These are phyloP conservation scores for Cokeromyces recurvatus DNA, from an alignment of 371 early-diverging fungal species.

Conservation along the genomic window DNA sequence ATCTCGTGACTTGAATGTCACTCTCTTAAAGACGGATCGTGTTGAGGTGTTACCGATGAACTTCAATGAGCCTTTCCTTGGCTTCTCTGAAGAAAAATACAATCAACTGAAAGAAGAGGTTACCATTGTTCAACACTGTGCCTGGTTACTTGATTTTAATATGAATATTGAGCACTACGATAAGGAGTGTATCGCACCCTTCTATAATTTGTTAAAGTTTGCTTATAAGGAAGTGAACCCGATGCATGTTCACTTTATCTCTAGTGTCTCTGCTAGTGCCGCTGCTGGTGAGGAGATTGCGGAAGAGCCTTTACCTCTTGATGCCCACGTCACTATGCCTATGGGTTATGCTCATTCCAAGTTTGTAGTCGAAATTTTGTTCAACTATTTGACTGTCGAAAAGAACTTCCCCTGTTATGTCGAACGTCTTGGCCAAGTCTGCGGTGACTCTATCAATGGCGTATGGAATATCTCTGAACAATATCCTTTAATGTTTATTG, in stretches of 20 bases:
- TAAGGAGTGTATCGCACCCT: constrained; percentile 25
- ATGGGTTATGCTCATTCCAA: constrained; percentile 42
- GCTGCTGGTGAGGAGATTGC: constrained; percentile 4
- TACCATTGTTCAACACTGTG: constrained; percentile 31
- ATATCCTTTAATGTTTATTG: constrained; percentile 32
- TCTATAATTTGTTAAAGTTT: constrained; percentile 33
- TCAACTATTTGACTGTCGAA: constrained; percentile 14
- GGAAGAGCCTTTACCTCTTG: constrained; percentile 22
- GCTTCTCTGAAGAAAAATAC: constrained; percentile 19
- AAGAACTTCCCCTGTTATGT: constrained; percentile 36
- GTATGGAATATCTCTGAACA: constrained; percentile 42
- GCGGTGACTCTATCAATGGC: constrained; percentile 35
- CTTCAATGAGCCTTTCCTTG: constrained; percentile 22
- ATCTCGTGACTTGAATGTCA: constrained; percentile 17
- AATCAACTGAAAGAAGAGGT: constrained; percentile 20
- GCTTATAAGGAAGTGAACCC: constrained; percentile 25
- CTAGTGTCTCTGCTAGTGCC: constrained; percentile 27
- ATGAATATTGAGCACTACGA: constrained; percentile 29
- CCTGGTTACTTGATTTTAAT: constrained; percentile 32
- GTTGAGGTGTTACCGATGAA: constrained; percentile 13
- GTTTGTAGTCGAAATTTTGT: constrained; percentile 27
- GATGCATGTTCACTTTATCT: constrained; percentile 35
- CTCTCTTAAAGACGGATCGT: constrained; percentile 1
- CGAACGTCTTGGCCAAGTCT: constrained; percentile 43
- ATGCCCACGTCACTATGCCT: constrained; percentile 21